A percentile compares a stretch with the other conserved stretches of the same genome.
These are phyloP conservation scores for Allomyces arbusculus DNA, from an alignment of 192 early-diverging fungal species.

Conservation along the genomic window DNA sequence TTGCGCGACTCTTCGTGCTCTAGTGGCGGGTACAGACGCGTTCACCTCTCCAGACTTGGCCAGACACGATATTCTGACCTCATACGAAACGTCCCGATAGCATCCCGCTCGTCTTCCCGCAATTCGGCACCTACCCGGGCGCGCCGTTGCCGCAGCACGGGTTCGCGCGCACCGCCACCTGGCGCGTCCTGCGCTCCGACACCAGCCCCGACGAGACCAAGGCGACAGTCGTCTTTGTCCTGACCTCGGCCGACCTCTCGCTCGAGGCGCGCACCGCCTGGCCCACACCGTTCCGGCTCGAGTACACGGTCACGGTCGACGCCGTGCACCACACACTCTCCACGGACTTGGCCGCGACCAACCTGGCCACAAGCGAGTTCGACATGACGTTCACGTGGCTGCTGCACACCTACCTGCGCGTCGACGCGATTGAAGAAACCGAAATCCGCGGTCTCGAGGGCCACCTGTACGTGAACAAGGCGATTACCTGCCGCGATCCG, in stretches of 20 bases:
- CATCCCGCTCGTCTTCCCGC: conserved; percentile 60
- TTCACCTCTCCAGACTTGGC: not conserved
- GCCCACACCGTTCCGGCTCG: conserved; percentile 52
- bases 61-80: not conserved
- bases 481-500: conserved; percentile 16
- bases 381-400: conserved; percentile 51
- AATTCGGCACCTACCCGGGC: conserved; percentile 39
- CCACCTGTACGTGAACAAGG: conserved; percentile 51
- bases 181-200: conserved; percentile 24
- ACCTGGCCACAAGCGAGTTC: conserved; percentile 36
- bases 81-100: not conserved
- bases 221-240: conserved; percentile 25
- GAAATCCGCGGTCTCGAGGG: conserved; percentile 43
- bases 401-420: conserved; percentile 78
- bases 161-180: conserved; percentile 33
- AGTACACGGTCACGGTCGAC: conserved; percentile 61
- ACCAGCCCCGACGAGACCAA: conserved; percentile 22
- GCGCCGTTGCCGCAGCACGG: conserved; percentile 53
- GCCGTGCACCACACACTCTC: conserved; percentile 32
- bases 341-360: conserved; percentile 53
- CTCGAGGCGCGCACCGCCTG: conserved; percentile 30
- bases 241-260: conserved; percentile 34
- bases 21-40: not conserved
- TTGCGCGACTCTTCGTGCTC: not conserved
- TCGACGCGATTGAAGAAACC: conserved; percentile 39